Evolutionary conservation across 2,329 filamentous ascomycete genomes (phyloP).

Genomic region (Raffaelea ambrosiae): DNA sequence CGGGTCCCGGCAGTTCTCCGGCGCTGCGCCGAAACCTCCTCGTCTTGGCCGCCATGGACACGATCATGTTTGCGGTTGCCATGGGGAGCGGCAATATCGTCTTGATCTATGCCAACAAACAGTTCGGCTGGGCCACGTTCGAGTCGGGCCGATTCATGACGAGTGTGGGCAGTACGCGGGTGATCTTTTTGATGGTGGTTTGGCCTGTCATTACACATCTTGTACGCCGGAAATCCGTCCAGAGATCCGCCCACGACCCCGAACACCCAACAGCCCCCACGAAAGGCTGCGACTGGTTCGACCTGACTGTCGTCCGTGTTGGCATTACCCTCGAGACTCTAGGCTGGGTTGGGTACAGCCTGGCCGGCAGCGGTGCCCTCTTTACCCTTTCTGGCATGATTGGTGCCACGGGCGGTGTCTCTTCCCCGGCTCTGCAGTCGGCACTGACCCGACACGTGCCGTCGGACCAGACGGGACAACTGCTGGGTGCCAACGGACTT

Average conservation of each 20-base stretch:
- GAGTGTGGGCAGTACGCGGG: not conserved
- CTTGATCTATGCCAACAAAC: not conserved
- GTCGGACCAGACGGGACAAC: not conserved
- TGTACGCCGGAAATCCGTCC: not conserved
- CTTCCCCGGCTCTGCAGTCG: not conserved
- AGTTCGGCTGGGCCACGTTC: not conserved
- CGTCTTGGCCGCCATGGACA: not conserved
- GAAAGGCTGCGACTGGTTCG: not conserved
- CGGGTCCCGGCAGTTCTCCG: not conserved
- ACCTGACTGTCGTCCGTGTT: not conserved
- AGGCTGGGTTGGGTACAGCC: not conserved
- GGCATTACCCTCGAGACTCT: not conserved
- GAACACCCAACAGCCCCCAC: too few species aligned
- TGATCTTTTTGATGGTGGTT: not conserved
- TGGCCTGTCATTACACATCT: not conserved
- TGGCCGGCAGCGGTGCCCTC: not conserved
- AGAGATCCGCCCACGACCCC: not conserved
- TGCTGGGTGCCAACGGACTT: not conserved
- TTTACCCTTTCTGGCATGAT: not conserved
- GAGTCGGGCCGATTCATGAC: not conserved
- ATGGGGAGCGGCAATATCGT: not conserved
- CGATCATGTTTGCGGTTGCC: not conserved
- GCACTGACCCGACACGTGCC: not conserved
- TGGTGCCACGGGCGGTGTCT: not conserved
- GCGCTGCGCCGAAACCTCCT: not conserved